Conservation (phyloP, 2,329 filamentous ascomycete genomes). For the Metarhizium humberi region DNA sequence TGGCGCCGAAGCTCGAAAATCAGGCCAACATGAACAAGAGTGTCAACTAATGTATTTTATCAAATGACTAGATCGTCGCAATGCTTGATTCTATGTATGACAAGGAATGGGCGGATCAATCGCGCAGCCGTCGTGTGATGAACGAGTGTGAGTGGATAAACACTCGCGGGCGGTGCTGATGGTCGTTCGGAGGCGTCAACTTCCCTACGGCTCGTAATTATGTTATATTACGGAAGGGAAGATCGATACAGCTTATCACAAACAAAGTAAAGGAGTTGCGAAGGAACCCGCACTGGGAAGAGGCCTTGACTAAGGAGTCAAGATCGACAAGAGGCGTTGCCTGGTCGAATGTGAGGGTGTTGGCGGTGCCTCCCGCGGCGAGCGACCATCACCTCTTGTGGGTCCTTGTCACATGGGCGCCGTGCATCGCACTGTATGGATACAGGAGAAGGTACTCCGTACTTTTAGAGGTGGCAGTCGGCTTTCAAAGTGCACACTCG, state of each 20-base stretch:
- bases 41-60: background rate
- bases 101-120: background rate
- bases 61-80: background rate
- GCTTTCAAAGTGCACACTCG: background rate
- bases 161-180: background rate
- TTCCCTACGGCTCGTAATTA: background rate
- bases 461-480: background rate
- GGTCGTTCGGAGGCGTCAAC: background rate
- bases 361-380: background rate
- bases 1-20: slow-evolving; percentile 14
- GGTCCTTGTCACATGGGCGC: slow-evolving; percentile 6
- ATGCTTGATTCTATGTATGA: background rate
- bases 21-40: slow-evolving; percentile 19
- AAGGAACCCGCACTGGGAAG: background rate
- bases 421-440: background rate
- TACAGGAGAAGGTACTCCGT: background rate
- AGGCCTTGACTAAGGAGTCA: background rate
- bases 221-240: background rate
- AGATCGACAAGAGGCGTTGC: background rate
- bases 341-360: background rate
- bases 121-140: background rate
- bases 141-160: background rate
- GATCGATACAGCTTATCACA: background rate
- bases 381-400: background rate
- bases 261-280: background rate